Percentiles rank a stretch among this genome's conserved stretches.
Conservation (phyloP, 208 protist species). For the Wallacemonas sp. region DNA sequence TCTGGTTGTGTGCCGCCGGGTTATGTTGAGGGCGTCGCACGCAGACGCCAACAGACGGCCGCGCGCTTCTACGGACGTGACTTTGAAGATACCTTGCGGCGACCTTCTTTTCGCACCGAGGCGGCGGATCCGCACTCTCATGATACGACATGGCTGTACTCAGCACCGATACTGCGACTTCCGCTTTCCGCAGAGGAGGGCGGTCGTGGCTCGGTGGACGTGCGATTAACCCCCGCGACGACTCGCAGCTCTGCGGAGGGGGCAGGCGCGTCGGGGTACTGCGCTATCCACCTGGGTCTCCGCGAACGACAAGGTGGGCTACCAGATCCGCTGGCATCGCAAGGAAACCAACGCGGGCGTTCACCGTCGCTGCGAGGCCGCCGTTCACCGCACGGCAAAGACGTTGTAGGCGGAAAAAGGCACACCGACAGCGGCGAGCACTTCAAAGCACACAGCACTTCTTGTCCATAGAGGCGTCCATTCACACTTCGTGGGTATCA, state of each 20-base stretch:
- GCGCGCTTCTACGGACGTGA: conserved; percentile 16
- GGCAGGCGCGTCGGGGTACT: neutral
- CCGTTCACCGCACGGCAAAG: neutral
- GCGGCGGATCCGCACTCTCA: neutral
- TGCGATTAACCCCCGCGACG: conserved; percentile 34
- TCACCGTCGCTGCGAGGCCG: neutral
- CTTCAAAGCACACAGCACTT: neutral
- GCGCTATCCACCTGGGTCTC: conserved; percentile 1
- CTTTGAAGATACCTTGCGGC: conserved; percentile 24
- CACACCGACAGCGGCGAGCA: neutral
- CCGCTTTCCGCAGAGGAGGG: conserved; percentile 28
- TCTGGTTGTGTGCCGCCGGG: conserved; percentile 59
- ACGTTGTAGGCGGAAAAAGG: neutral
- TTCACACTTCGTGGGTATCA: too few relatives aligned
- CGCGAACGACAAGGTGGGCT: neutral
- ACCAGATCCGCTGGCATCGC: neutral
- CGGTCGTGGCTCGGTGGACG: conserved; percentile 30
- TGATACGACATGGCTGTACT: neutral
- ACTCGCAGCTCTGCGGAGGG: neutral
- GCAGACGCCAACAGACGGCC: conserved; percentile 45
- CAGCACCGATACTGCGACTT: conserved; percentile 63
- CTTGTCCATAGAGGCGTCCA: neutral
- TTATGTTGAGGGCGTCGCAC: conserved; percentile 79
- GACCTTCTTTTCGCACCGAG: conserved; percentile 9
- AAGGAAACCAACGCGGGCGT: too few relatives aligned